Percentiles rank a stretch among this genome's conserved stretches.
These are phyloP conservation scores for Sisymbrium altissimum DNA, from an alignment of 345 rosid species.

Conservation along the genomic window DNA sequence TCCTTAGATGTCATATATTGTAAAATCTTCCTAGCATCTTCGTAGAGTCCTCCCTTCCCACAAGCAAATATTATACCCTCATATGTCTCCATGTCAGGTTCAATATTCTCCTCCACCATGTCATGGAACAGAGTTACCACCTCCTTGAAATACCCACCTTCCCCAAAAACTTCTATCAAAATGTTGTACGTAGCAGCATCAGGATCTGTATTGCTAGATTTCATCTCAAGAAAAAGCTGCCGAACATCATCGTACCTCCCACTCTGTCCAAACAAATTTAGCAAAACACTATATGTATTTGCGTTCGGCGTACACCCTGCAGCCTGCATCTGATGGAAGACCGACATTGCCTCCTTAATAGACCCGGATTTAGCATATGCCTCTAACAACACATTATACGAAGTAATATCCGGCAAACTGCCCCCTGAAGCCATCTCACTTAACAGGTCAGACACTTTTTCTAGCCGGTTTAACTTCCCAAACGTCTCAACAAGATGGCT, in stretches of 20 bases:
- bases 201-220: constrained; percentile 79
- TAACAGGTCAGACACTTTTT: constrained; percentile 65
- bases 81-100: constrained; percentile 82
- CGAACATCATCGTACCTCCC: constrained; percentile 89
- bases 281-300: constrained; percentile 61
- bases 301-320: constrained; percentile 81
- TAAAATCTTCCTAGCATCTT: constrained; percentile 72
- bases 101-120: constrained; percentile 90
- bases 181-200: constrained; percentile 83
- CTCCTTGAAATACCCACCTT: constrained; percentile 97
- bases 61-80: constrained; percentile 89
- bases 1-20: constrained; percentile 74
- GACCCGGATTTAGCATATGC: constrained; percentile 67
- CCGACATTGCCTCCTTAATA: constrained; percentile 71
- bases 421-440: constrained; percentile 83
- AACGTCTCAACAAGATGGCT: constrained; percentile 75
- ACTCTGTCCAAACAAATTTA: constrained; percentile 74
- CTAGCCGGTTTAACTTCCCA: constrained; percentile 59
- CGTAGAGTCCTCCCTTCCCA: constrained; percentile 88
- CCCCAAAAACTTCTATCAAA: constrained; percentile 79
- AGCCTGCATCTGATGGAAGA: constrained; percentile 88
- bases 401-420: constrained; percentile 70
- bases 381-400: constrained; percentile 81
- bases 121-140: constrained; percentile 92
- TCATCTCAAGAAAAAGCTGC: constrained; percentile 91